Evolutionary conservation across 2,329 filamentous ascomycete species (phyloP), one percentile per base, ranked within the genome.

Genomic region (Aspergillus quadrilineatus): DNA sequence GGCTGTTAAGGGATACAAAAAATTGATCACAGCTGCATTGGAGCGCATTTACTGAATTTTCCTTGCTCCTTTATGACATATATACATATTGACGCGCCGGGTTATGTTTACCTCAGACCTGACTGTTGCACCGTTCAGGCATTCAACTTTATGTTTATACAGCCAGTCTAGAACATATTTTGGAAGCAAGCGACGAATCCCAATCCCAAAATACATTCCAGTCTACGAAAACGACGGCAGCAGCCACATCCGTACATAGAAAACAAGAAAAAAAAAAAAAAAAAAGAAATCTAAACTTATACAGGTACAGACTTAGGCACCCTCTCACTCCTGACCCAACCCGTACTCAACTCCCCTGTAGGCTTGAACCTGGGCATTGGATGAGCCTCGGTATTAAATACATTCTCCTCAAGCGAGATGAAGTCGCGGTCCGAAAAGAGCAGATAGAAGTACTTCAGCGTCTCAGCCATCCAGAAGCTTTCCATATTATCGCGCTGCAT

Each of bases 391-490:
- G 94, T 99, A 73, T 99, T 99, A 70, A 97, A 86, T 39, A 99
- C 92, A 28, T 96, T 81, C 66, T 92, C 85, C 65, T 94, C 89
- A 32, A 99, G 80, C 2, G 92, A 91, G 42, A 97, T 79, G 37
- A 97, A 75, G 59, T 95, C 89, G 62, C 88, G 80, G 4, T 89
- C 86, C 2, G 90, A 92, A 77, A 99, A 99, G 34, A 99, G 81
- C 41, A 99, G 84, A 73, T 96, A 99, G 72, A 99, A 89, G 73
- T 99, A 99, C 77, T 99, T 99, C 44, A 99, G 80, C 22, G 94
- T 99, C 78, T 99, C 94, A 46, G 94, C 92, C 80, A 99, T 84
- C 94, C 94, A 99, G 77, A 97, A 97, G 71, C 91, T 95, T 77
- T 99, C 94, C 93, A 99, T 97, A 66, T 97, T 97, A 74, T 99